Evolutionary conservation across 192 early-diverging fungal species (phyloP), one percentile per base, ranked within the genome.

Genomic region (Coemansia sp.): DNA sequence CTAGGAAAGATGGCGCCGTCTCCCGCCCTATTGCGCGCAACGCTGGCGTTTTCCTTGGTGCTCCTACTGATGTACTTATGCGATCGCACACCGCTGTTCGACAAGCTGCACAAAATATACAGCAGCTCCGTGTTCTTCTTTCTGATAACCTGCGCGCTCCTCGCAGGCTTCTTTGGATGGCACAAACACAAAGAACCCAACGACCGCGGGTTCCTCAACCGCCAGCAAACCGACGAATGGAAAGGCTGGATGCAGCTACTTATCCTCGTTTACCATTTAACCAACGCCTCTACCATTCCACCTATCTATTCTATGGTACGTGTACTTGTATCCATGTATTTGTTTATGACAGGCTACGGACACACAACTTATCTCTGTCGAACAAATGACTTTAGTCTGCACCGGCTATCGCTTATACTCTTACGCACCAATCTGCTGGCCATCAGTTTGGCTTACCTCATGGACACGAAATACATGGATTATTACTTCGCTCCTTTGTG

Each of bases 191-290:
- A 66, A 18, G 32, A 14, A 45, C 5, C 40, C 7, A 33, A 52
- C 1, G 80, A 83, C 60, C 57, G 65, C 8, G 82, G 80, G 11
- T 93, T 93, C 65, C 68, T 93, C 60, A 89, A 86, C 68, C 85
- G 92, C 32, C 84, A 88, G 59, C 90, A 91, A 69, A 93, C 92
- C 8, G 90, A 93, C 56, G 92, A 93, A 72, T 93, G 92, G 92
- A 91, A 90, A 67, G 92, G 92, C 0, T 93, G 92, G 92, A 93
- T 93, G 92, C 92, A 93, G 80, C 66, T 92, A 2, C 57, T 80
- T 17, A 86, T 89, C 48, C 72, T 90, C 25, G 75, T 88, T 11
- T 93, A 93, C 68, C 92, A 93, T 68, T 85, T 87, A 67, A 73
- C 85, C 49, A 89, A 87, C 28, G 90, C 89, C 0, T 89, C 88